A percentile compares a stretch with the other conserved stretches of the same genome.
phyloP scores from a whole-genome alignment of 2,329 filamentous ascomycete species.

The Leptodontidium sp. region DNA sequence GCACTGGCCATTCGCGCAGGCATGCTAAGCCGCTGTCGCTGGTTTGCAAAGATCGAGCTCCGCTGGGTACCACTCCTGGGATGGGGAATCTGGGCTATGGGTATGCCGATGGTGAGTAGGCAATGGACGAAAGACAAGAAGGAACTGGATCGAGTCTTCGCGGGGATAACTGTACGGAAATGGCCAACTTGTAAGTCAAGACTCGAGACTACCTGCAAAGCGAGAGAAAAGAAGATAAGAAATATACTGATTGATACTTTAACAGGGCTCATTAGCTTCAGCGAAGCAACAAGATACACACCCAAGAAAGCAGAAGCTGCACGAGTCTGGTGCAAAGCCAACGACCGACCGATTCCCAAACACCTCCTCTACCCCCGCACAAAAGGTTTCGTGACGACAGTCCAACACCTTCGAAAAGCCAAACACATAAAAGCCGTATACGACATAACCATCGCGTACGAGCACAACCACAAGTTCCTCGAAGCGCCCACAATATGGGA shows the following conservation, averaged over 20 bases:
- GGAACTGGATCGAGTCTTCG: constrained; percentile 65
- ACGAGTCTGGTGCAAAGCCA: constrained; percentile 59
- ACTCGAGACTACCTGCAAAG: not conserved
- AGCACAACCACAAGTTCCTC: constrained; percentile 53
- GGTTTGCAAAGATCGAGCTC: constrained; percentile 69
- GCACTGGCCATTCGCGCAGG: constrained; percentile 59
- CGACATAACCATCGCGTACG: constrained; percentile 63
- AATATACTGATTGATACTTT: constrained; percentile 19
- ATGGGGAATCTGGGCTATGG: constrained; percentile 71
- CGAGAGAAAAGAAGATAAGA: not conserved
- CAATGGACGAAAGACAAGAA: constrained; percentile 64
- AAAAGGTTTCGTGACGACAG: constrained; percentile 67
- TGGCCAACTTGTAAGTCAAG: constrained; percentile 65
- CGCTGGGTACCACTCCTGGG: constrained; percentile 67
- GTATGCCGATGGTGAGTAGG: constrained; percentile 68
- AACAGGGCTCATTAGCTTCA: constrained; percentile 70
- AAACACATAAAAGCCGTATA: constrained; percentile 62
- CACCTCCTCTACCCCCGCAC: constrained; percentile 68
- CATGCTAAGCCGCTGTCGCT: constrained; percentile 69
- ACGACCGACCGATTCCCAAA: constrained; percentile 58
- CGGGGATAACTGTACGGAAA: constrained; percentile 57
- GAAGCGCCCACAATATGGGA: constrained; percentile 62
- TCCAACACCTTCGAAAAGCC: constrained; percentile 61
- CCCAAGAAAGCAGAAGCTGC: constrained; percentile 60
- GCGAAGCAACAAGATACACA: constrained; percentile 68